Base-by-base conservation (phyloP, 1,139 yeast genomes). In the Candida tunisiensis region DNA sequence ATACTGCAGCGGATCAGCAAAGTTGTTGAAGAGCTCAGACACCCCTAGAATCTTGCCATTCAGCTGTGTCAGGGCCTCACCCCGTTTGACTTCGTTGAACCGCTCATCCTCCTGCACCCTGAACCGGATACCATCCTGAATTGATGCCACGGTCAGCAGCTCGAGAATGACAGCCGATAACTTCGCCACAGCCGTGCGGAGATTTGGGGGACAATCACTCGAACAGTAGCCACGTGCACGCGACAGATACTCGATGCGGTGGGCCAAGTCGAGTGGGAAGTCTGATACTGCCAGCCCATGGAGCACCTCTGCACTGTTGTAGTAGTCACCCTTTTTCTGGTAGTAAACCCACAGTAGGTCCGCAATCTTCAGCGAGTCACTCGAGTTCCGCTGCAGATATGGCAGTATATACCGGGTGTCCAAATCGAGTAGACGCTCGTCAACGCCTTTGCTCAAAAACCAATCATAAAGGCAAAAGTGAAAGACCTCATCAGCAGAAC, bases 161-260 rank as follows among this genome's bases (percentile, higher is more conserved):
- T 85, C 94, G 39, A 73, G 77, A 19, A 85, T 75, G 37, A 65
- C 59, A 8, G 71, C 61, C 2, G 82, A 65, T 32, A 88, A 59
- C 41, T 70, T 74, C 18, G 74, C 68, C 67, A 80, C 74, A 37
- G 70, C 69, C 42, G 77, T 92, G 38, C 91, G 65, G 41, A 74
- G 62, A 34, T 65, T 69, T 18, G 91, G 83, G 14, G 91, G 77
- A 37, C 88, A 73, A 17, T 70, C 72, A 49, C 93, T 75, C 43
- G 79, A 79, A 47, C 94, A 79, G 56, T 80, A 85, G 3, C 94
- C 94, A 47, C 77, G 78, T 1, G 95, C 96, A 38, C 96, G 67
- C 1, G 95, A 79, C 33, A 88, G 61, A 44, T 69, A 83, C 49
- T 85, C 95, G 27, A 88, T 74, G 48, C 98, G 66, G 41, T 77